Conservation (phyloP, 352 stramenopile genomes). For the Pythium apleroticum region DNA sequence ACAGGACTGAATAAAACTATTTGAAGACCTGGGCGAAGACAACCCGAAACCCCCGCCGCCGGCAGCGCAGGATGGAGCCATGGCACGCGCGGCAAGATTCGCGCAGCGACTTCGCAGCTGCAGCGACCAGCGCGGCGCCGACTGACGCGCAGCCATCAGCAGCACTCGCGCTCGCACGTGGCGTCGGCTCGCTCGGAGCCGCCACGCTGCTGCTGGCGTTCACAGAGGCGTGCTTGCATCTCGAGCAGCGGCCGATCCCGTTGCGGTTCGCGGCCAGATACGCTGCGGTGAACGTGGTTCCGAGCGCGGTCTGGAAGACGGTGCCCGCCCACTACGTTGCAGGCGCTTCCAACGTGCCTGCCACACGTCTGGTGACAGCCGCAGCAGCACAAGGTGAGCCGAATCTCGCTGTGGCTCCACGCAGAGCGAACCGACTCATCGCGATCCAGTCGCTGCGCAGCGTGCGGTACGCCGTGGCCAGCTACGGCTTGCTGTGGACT, state of each 20-base stretch:
- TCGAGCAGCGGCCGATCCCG: constrained; percentile 62
- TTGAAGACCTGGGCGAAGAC: background rate
- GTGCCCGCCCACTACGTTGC: constrained; percentile 49
- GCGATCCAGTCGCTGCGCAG: constrained; percentile 49
- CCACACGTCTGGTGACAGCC: constrained; percentile 32
- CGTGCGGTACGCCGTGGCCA: constrained; percentile 47
- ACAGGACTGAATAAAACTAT: constrained; percentile 8
- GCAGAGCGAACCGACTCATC: constrained; percentile 38
- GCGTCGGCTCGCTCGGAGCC: constrained; percentile 3
- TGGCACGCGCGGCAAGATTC: constrained; percentile 10
- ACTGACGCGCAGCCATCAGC: background rate
- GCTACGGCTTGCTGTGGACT: constrained; percentile 64
- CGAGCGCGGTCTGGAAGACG: constrained; percentile 64
- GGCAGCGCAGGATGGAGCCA: constrained; percentile 25
- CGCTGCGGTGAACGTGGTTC: constrained; percentile 56
- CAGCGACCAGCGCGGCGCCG: background rate
- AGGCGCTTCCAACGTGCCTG: constrained; percentile 32
- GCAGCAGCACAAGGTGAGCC: constrained; percentile 5
- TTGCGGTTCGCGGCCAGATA: constrained; percentile 63
- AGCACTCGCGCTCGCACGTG: background rate
- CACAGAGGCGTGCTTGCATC: constrained; percentile 55
- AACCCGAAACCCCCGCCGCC: background rate
- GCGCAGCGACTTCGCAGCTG: constrained; percentile 24
- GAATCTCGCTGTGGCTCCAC: background rate
- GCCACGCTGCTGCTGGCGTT: constrained; percentile 57